Base-by-base conservation (phyloP, 164 flowering plant species). In the Amborella trichopoda region DNA sequence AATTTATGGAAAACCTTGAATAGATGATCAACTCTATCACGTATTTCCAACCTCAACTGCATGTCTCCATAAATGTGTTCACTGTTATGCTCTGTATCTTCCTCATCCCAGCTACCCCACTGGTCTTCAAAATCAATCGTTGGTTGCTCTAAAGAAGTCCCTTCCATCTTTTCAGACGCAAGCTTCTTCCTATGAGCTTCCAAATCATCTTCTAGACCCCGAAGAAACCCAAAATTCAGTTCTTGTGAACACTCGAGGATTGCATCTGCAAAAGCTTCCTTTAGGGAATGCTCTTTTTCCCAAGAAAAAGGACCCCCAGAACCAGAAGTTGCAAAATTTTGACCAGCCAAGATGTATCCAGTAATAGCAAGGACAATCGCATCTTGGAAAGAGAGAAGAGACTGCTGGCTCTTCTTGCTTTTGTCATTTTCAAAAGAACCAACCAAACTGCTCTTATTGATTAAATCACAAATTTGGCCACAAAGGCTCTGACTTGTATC, bases 31-130 rank as follows among this genome's bases (percentile, higher is more conserved):
- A 91, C 80, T 55, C 83, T 72, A 54, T 91, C 96, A 14, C 83
- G 83, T 61, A 87, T 65, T 54, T 91, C 99, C 66, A 91, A 60
- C 67, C 77, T 91, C 51, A 91, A 63, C 61, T 91, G 99, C 82
- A 82, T 67, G 58, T 82, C 78, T 48, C 62, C 61, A 36, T 76
- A 87, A 14, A 49, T 73, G 26, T 74, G 61, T 5, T 78, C 77
- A 14, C 46, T 59, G 6, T 41, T 65, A 27, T 48, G 56, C 46
- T 66, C 52, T 36, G 72, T 56, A 55, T 79, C 78, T 54, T 90
- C 99, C 53, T 87, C 94, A 20, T 86, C 99, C 96, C 96, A 87
- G 28, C 58, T 74, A 54, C 74, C 96, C 99, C 99, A 91, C 48
- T 68, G 76, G 52, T 86, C 94, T 61, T 91, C 99, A 60, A 81